These are phyloP conservation scores for Fusarium napiforme DNA, from an alignment of 2,329 filamentous ascomycete genomes.

Conservation along the genomic window DNA sequence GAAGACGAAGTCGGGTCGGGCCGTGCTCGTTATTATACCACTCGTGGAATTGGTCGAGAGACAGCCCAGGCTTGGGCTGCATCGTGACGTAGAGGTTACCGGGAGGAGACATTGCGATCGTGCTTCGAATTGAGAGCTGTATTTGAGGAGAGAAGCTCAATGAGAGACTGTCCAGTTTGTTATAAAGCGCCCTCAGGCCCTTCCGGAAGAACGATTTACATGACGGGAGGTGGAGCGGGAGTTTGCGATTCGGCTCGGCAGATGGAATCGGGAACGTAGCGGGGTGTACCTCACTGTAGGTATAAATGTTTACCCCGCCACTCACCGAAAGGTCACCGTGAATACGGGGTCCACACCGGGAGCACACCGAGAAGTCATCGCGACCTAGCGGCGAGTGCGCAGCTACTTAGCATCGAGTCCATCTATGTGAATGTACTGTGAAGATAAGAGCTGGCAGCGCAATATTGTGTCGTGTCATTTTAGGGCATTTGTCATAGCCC, in stretches of 20 bases:
- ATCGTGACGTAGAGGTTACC: slow-evolving; percentile 89
- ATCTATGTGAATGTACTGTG: neutral
- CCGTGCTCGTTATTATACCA: slow-evolving; percentile 97
- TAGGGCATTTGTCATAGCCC: neutral
- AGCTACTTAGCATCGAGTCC: neutral
- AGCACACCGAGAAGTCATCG: slow-evolving; percentile 6
- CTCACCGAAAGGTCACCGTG: slow-evolving; percentile 29
- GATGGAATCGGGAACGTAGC: slow-evolving; percentile 44
- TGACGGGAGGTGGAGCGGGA: slow-evolving; percentile 37
- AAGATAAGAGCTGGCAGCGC: too few species aligned
- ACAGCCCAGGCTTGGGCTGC: slow-evolving; percentile 76
- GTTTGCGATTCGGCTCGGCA: slow-evolving; percentile 45
- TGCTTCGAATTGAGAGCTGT: neutral
- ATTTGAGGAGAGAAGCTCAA: neutral
- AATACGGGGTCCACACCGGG: neutral
- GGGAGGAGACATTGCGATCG: slow-evolving; percentile 54
- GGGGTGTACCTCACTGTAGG: slow-evolving; percentile 9
- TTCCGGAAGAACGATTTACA: slow-evolving; percentile 45
- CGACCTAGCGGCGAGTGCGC: neutral
- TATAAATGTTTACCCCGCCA: slow-evolving; percentile 47
- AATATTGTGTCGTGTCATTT: neutral
- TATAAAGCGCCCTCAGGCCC: slow-evolving; percentile 20
- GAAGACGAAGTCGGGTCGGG: slow-evolving; percentile 79
- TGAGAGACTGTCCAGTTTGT: neutral
- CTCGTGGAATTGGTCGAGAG: slow-evolving; percentile 80